These are phyloP conservation scores for Leccinum subtestaceum DNA, from an alignment of 768 basidiomycete genomes.

Conservation along the genomic window DNA sequence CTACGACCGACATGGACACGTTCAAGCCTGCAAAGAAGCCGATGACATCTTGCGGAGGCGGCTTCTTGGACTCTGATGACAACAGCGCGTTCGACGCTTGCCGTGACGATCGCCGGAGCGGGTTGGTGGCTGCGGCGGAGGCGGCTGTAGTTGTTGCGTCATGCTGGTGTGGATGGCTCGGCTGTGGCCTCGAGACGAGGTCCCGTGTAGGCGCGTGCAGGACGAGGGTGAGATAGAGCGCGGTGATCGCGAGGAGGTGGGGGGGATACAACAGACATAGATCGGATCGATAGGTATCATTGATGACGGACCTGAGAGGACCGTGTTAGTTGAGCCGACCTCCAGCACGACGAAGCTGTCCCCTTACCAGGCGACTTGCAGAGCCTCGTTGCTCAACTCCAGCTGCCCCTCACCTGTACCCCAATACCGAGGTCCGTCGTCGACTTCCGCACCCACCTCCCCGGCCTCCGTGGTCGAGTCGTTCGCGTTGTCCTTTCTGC, in stretches of 20 bases:
- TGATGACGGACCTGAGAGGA: slow-evolving; percentile 86
- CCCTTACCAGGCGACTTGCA: slow-evolving; percentile 89
- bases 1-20: slow-evolving; percentile 76
- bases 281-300: slow-evolving; percentile 93
- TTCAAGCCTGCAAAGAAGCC: slow-evolving; percentile 84
- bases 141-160: neutral
- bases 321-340: neutral
- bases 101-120: slow-evolving; percentile 56
- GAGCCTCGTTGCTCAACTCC: slow-evolving; percentile 67
- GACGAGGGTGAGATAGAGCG: slow-evolving; percentile 84
- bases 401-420: slow-evolving; percentile 78
- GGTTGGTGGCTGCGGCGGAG: slow-evolving; percentile 17
- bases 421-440: slow-evolving; percentile 69
- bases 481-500: slow-evolving; percentile 51
- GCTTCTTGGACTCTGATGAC: slow-evolving; percentile 32
- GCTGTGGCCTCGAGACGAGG: slow-evolving; percentile 38
- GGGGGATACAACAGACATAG: slow-evolving; percentile 94
- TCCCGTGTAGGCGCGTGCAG: slow-evolving; percentile 60
- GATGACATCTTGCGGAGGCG: slow-evolving; percentile 57
- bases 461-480: slow-evolving; percentile 52
- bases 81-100: slow-evolving; percentile 34
- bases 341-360: neutral
- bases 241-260: slow-evolving; percentile 89
- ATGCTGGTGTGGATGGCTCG: slow-evolving; percentile 3
- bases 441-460: slow-evolving; percentile 49